Percentiles rank a stretch among this genome's conserved stretches.
These are phyloP conservation scores for Sphagnum tenellum DNA, from an alignment of 225 moss, liverwort and hornwort species.

Conservation along the genomic window DNA sequence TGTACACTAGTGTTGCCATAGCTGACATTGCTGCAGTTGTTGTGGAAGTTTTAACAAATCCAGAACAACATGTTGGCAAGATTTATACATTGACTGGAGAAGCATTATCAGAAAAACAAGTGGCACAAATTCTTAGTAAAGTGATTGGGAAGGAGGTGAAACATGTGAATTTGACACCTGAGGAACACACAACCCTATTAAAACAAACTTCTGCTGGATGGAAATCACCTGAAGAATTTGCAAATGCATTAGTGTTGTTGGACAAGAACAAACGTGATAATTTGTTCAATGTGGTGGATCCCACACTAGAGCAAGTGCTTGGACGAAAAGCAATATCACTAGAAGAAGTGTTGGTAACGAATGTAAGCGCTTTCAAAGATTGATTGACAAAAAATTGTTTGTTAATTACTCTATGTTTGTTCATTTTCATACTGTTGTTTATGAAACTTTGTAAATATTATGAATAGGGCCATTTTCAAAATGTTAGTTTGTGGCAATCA, in stretches of 20 bases:
- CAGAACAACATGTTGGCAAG: constrained; percentile 3
- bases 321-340: constrained; percentile 16
- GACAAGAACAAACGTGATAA: constrained; percentile 12
- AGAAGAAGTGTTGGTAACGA: constrained; percentile 6
- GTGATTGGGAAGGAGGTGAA: constrained; percentile 13
- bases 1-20: constrained; percentile 21
- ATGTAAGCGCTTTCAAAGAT: neutral
- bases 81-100: constrained; percentile 16
- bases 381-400: no score
- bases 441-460: no score
- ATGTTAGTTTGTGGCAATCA: no score
- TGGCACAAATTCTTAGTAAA: constrained; percentile 19
- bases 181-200: constrained; percentile 4
- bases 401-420: no score
- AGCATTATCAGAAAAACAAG: constrained; percentile 5
- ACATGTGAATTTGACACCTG: constrained; percentile 19
- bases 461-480: no score
- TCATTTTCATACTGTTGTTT: no score
- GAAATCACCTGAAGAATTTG: neutral
- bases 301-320: constrained; percentile 15
- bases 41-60: constrained; percentile 12
- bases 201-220: neutral
- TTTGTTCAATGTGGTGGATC: constrained; percentile 12
- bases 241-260: neutral
- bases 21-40: constrained; percentile 21